A percentile compares a stretch with the other conserved stretches of the same genome.
phyloP scores from a whole-genome alignment of 2,329 filamentous ascomycete species.

The Cryphonectria carpinicola region DNA sequence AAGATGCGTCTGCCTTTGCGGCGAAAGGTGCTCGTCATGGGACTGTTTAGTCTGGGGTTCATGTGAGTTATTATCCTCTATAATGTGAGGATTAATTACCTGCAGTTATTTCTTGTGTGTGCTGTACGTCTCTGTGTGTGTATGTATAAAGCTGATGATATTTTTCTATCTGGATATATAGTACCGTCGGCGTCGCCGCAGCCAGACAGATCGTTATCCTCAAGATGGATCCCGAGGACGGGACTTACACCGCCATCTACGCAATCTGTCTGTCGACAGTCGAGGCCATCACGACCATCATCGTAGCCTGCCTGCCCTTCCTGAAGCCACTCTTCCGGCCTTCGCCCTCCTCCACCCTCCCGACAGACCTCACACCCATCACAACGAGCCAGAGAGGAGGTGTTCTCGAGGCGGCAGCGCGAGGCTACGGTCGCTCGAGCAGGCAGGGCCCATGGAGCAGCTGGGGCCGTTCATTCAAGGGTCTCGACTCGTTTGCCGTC shows the following conservation, averaged over 20 bases:
- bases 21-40: slow-evolving; percentile 1
- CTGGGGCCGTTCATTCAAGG: slow-evolving; percentile 5
- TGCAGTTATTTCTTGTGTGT: background rate
- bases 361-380: background rate
- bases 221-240: background rate
- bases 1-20: background rate
- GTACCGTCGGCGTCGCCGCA: background rate
- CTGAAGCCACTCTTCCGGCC: background rate
- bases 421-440: background rate
- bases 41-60: background rate
- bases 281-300: background rate
- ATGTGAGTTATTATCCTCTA: background rate
- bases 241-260: background rate
- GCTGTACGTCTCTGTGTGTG: background rate
- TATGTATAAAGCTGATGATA: background rate
- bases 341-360: background rate
- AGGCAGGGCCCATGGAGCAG: background rate
- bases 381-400: background rate
- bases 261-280: background rate
- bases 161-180: background rate
- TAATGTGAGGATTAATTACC: background rate
- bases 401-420: background rate
- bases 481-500: background rate
- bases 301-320: slow-evolving; percentile 1
- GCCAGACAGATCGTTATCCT: background rate